Base-by-base conservation (phyloP, 2,329 filamentous ascomycete species). In the Aspergillus sojae region DNA sequence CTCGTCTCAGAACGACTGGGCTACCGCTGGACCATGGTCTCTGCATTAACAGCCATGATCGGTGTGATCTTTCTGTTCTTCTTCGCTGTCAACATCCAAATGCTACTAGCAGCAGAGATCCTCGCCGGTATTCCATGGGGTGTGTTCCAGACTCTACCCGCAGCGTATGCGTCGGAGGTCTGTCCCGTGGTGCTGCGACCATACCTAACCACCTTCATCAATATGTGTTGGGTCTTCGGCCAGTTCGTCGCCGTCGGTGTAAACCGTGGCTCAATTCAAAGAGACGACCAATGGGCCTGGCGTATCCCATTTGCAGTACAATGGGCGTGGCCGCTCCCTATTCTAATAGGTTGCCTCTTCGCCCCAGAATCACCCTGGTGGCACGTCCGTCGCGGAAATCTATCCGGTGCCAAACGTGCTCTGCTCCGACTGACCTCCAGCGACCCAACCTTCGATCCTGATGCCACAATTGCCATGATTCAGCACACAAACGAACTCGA, bases 381-480 rank as follows among this genome's bases (percentile, higher is more conserved):
- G 81, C 75, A 82, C 9, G 77, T 83, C 36, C 74, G 80, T 3
- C 78, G 77, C 57, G 79, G 77, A 1, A 73, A 76, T 11, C 64
- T 77, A 1, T 74, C 79, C 21, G 79, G 81, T 16, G 81, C 81
- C 11, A 80, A 80, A 62, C 74, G 74, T 50, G 64, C 76, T 5
- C 66, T 78, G 14, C 68, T 71, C 54, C 70, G 80, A 62, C 65
- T 88, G 52, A 82, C 84, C 1, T 58, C 71, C 11, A 65, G 69
- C 7, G 88, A 91, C 67, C 89, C 87, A 1, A 84, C 88, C 66
- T 93, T 94, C 71, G 86, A 95, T 70, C 86, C 89, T 14, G 90
- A 95, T 65, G 91, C 94, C 78, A 94, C 91, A 0, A 83, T 96
- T 53, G 89, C 90, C 71, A 94, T 95, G 91, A 96, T 96, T 89